Base-by-base conservation (phyloP, 768 basidiomycete genomes). In the Leucocoprinus sp. region DNA sequence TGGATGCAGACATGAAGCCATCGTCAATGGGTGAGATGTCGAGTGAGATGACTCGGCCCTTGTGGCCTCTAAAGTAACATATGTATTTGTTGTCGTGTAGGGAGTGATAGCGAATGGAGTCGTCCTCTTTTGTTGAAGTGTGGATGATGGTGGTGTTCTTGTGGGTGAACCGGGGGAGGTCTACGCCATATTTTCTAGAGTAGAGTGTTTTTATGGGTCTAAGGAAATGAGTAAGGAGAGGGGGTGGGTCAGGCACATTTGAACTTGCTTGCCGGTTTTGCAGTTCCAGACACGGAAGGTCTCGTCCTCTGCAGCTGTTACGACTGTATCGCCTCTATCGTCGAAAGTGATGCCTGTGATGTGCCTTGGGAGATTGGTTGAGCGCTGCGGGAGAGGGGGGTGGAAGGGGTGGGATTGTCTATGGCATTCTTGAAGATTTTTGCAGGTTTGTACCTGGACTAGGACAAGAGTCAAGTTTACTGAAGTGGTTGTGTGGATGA, bases 131-230 rank as follows among this genome's bases (percentile, higher is more conserved):
- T 14, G 93, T 97, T 4, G 90, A 93, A 6, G 93, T 87, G 57
- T 97, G 81, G 2, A 98, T 60, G 37, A 97, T 83, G 2, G 84
- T 79, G 0, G 81, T 79, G 53, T 78, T 82, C 59, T 87, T 88
- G 68, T 98, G 96, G 0, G 95, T 97, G 57, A 97, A 96, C 2
- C 95, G 80, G 17, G 93, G 90, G 15, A 93, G 75, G 63, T 95
- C 90, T 36, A 93, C 85, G 1, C 96, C 96, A 62, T 98, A 99
- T 62, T 99, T 99, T 65, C 93, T 93, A 0, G 93, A 97, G 55
- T 84, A 78, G 2, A 93, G 64, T 1, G 81, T 83, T 63, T 89
- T 93, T 26, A 76, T 55, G 42, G 75, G 74, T 70, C 93, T 88
- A 51, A 9, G 28, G 41, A 41, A 28, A n/a, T 35, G 39, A 27